Conservation (phyloP, 345 rosid species). For the Cochlearia excelsa region DNA sequence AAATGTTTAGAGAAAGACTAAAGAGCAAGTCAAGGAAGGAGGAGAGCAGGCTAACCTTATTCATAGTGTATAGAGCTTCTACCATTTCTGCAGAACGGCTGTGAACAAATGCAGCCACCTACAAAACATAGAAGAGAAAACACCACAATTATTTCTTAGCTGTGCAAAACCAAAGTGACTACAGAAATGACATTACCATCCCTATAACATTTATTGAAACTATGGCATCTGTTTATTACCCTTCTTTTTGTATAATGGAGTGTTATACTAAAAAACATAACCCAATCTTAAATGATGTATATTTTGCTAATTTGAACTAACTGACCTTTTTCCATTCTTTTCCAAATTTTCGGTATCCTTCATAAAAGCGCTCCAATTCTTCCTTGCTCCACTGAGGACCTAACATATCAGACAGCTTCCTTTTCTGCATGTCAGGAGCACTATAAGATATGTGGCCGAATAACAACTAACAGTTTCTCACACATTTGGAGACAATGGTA, state of each 20-base stretch:
- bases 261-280: slow-evolving; percentile 2
- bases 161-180: slow-evolving; percentile 20
- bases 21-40: slow-evolving; percentile 6
- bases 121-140: slow-evolving; percentile 31
- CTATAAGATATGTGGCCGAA: slow-evolving; percentile 16
- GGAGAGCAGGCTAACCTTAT: slow-evolving; percentile 48
- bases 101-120: slow-evolving; percentile 58
- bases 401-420: slow-evolving; percentile 72
- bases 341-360: slow-evolving; percentile 69
- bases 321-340: slow-evolving; percentile 82
- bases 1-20: slow-evolving; percentile 3
- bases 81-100: slow-evolving; percentile 71
- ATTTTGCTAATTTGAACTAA: slow-evolving; percentile 1
- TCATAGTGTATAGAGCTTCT: slow-evolving; percentile 74
- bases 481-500: slow-evolving; percentile 20
- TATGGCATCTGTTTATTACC: slow-evolving; percentile 7
- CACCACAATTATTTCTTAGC: slow-evolving; percentile 2
- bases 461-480: neutral
- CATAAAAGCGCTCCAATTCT: slow-evolving; percentile 73
- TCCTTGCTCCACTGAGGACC: slow-evolving; percentile 87
- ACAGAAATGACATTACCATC: slow-evolving; percentile 18
- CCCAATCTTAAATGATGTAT: neutral
- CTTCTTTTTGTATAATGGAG: slow-evolving; percentile 4
- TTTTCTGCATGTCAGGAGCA: slow-evolving; percentile 50
- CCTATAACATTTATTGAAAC: slow-evolving; percentile 10